phyloP scores from a whole-genome alignment of 345 rosid genomes.

The Eutrema yunnanense region DNA sequence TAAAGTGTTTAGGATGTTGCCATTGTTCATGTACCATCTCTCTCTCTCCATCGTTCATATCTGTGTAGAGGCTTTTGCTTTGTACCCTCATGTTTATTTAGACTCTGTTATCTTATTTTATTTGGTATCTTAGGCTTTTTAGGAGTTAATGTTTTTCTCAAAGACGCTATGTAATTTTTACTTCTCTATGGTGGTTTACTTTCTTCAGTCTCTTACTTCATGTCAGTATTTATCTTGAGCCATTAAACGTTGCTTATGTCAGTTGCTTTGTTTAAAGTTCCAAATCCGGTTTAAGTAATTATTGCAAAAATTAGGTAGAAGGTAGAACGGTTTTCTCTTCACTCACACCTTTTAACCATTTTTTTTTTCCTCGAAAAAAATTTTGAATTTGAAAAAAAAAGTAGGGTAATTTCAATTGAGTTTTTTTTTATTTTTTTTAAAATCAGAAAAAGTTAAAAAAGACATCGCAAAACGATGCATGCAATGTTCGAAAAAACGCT shows the following conservation, averaged over 20 bases:
- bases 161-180: neutral
- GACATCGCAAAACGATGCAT: neutral
- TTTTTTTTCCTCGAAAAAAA: neutral
- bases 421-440: neutral
- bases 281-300: neutral
- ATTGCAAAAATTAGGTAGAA: neutral
- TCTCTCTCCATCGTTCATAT: constrained; percentile 4
- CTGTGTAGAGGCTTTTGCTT: constrained; percentile 17
- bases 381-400: constrained; percentile 16
- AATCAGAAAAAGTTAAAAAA: neutral
- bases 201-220: neutral
- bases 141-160: constrained; percentile 9
- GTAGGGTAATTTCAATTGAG: neutral
- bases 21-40: constrained; percentile 22
- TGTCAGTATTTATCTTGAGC: neutral
- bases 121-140: constrained; percentile 10
- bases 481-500: no score
- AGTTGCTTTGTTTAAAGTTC: neutral
- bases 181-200: neutral
- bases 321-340: neutral
- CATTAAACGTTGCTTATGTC: neutral
- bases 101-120: constrained; percentile 8
- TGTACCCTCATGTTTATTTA: neutral
- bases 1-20: constrained; percentile 30
- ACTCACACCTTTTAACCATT: neutral